phyloP scores from a whole-genome alignment of 1,139 yeast genomes.

The Keqinozyma sinolaborantium region DNA sequence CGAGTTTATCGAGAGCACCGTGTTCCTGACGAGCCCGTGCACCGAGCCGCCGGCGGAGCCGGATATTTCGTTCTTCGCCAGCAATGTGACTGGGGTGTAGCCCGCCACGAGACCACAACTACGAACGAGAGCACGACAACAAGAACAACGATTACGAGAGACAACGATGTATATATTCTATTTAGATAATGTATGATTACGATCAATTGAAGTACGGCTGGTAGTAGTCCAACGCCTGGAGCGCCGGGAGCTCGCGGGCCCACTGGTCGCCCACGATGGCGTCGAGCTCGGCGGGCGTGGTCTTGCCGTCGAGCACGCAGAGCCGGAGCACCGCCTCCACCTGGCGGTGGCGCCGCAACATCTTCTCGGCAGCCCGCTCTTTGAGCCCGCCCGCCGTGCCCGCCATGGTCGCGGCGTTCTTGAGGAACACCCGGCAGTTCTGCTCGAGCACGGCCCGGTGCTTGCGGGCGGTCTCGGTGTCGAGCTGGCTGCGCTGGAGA shows the following conservation, averaged over 20 bases:
- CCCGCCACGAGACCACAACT: too few species aligned
- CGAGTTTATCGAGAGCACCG: conserved; percentile 33
- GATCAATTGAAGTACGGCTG: conserved; percentile 6
- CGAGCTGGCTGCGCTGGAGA: conserved; percentile 41
- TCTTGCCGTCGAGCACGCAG: conserved; percentile 42
- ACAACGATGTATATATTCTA: too few species aligned
- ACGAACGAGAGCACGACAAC: too few species aligned
- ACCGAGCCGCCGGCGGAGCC: neutral
- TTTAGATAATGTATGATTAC: neutral
- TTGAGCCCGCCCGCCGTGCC: conserved; percentile 49
- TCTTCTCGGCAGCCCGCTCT: conserved; percentile 43
- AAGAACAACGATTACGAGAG: too few species aligned
- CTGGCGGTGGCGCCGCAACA: conserved; percentile 37
- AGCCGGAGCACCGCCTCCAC: conserved; percentile 45
- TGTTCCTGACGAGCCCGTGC: conserved; percentile 25
- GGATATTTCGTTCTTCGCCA: neutral
- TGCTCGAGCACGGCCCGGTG: conserved; percentile 26
- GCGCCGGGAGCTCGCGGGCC: conserved; percentile 23
- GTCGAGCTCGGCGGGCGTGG: conserved; percentile 31
- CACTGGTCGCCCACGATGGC: conserved; percentile 32
- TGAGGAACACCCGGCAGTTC: conserved; percentile 41
- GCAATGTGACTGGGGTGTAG: conserved; percentile 4
- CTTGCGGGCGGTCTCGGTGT: conserved; percentile 24
- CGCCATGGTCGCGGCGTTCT: conserved; percentile 45
- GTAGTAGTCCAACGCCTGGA: conserved; percentile 27